Conservation (phyloP, 2,329 filamentous ascomycete species). For the Ceratocystis smalleyi region DNA sequence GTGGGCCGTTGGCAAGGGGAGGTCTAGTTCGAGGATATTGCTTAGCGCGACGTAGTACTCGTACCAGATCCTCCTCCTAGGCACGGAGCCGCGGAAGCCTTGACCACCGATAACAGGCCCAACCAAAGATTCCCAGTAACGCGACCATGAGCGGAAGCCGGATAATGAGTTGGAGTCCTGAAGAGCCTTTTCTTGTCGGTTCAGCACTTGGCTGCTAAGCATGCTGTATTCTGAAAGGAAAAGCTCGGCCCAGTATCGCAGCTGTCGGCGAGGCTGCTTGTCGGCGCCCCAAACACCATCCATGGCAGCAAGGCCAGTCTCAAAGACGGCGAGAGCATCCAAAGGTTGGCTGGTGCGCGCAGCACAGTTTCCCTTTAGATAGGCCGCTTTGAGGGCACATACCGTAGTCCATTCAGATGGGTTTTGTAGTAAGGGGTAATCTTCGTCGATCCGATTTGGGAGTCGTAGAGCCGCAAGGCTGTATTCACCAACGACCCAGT, state of each 20-base stretch:
- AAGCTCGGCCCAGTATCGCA: slow-evolving; percentile 64
- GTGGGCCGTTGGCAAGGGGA: slow-evolving; percentile 42
- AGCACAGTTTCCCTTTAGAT: slow-evolving; percentile 54
- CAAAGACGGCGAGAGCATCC: slow-evolving; percentile 52
- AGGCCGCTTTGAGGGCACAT: slow-evolving; percentile 63
- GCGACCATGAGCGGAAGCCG: slow-evolving; percentile 51
- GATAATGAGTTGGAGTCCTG: slow-evolving; percentile 38
- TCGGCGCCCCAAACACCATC: slow-evolving; percentile 32
- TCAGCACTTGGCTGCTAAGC: slow-evolving; percentile 45
- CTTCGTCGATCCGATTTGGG: slow-evolving; percentile 45
- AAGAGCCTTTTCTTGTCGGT: slow-evolving; percentile 34
- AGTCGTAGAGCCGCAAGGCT: slow-evolving; percentile 43
- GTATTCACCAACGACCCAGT: slow-evolving; percentile 62
- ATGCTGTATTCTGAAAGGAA: slow-evolving; percentile 62
- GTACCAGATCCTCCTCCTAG: slow-evolving; percentile 59
- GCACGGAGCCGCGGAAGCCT: slow-evolving; percentile 43
- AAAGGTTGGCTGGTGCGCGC: slow-evolving; percentile 32
- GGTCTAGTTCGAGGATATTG: slow-evolving; percentile 50
- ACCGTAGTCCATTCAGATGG: slow-evolving; percentile 66
- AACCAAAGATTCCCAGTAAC: slow-evolving; percentile 45
- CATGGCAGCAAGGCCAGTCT: slow-evolving; percentile 49
- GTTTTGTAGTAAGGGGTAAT: slow-evolving; percentile 37
- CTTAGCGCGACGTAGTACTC: slow-evolving; percentile 73
- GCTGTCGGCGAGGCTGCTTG: slow-evolving; percentile 44
- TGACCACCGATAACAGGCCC: slow-evolving; percentile 36